Evolutionary conservation across 345 rosid species (phyloP), one percentile per base, ranked within the genome.

Genomic region (Populus deltoides): DNA sequence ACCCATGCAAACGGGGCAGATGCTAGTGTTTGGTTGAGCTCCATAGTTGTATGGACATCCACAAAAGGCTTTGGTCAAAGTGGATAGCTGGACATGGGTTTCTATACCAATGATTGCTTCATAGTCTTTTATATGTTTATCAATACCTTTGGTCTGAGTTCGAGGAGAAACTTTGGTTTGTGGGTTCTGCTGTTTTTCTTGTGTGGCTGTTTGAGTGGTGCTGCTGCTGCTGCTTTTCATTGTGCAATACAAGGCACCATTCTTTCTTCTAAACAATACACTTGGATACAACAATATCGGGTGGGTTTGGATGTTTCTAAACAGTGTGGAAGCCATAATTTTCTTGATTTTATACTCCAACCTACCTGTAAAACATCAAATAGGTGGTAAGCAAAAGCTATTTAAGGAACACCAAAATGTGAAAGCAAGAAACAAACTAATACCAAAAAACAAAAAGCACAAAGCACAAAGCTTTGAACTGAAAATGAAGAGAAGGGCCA

Each of bases 1-100:
- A 29, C 99, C 98, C 98, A 92, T 89, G 87, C 99, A 95, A 55
- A 95, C 83, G 16, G 99, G 99, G 80, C 98, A 93, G 59, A 93
- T 75, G 63, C 86, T 86, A 51, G 94, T 84, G 81, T 93, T 95
- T 24, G 99, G 96, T 41, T 81, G 84, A 39, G 90, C 86, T 22
- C 98, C 98, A 68, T 90, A 95, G 77, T 75, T 89, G 92, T 92
- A 92, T 61, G 97, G 96, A 75, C 99, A 95, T 65, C 88, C 41
- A 57, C 99, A 95, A 66, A 95, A 95, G 11, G 98, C 99, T 82
- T 95, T 95, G 76, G 99, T 89, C 72, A 82, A 82, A 24, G 99
- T 95, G 17, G 92, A 89, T 47, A 95, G 94, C 84, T 93, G 99
- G 10, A 93, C 97, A 71, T 95, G 99, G 35, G 99, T 95, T 88